These are phyloP conservation scores for Calonectria henricotiae DNA, from an alignment of 2,329 filamentous ascomycete species.

Conservation along the genomic window DNA sequence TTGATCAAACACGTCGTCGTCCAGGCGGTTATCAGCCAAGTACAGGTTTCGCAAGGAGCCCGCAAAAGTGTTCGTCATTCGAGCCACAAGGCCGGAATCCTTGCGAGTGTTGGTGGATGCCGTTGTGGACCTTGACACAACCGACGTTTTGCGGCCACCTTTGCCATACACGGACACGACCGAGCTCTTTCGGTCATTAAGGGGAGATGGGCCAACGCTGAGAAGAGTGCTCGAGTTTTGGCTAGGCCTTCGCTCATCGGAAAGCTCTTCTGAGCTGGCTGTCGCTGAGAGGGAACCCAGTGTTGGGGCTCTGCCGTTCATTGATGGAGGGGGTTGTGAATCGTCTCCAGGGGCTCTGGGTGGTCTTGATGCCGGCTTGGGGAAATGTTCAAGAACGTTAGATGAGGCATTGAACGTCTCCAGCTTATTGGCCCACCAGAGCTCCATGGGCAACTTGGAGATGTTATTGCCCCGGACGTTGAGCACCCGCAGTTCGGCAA, in stretches of 20 bases:
- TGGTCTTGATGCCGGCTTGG: conserved; percentile 84
- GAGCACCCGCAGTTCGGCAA: conserved; percentile 87
- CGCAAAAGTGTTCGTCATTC: conserved; percentile 89
- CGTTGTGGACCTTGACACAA: conserved; percentile 78
- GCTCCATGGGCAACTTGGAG: conserved; percentile 87
- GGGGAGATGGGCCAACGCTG: conserved; percentile 83
- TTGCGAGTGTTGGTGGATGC: conserved; percentile 77
- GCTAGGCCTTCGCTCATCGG: conserved; percentile 82
- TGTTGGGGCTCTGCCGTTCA: conserved; percentile 62
- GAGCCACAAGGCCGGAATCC: conserved; percentile 88
- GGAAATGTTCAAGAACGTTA: conserved; percentile 92
- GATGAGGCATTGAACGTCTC: conserved; percentile 96
- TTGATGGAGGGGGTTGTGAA: conserved; percentile 54
- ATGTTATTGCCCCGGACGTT: conserved; percentile 97
- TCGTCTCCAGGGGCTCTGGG: conserved; percentile 74
- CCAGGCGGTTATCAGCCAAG: conserved; percentile 93
- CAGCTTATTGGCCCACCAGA: conserved; percentile 95
- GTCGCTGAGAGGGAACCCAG: conserved; percentile 69
- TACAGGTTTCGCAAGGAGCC: conserved; percentile 88
- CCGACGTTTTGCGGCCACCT: conserved; percentile 87
- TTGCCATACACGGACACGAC: conserved; percentile 86
- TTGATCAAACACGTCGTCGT: conserved; percentile 96
- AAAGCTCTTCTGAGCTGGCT: conserved; percentile 85
- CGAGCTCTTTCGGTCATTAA: conserved; percentile 84
- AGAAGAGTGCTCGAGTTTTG: conserved; percentile 85